Base-by-base conservation (phyloP, 257 asterid species). In the Eucommia ulmoides region DNA sequence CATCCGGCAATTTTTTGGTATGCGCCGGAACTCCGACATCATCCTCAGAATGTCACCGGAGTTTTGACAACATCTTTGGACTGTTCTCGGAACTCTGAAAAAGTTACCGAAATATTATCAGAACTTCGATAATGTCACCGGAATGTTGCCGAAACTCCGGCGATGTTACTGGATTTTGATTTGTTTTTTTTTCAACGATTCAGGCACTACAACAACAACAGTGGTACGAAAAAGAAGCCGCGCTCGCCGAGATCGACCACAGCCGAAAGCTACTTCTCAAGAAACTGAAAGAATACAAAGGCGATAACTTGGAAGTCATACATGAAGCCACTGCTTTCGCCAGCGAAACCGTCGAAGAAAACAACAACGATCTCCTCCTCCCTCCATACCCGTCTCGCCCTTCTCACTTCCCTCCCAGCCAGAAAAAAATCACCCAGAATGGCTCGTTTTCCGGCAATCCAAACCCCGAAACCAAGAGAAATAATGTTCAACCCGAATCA, bases 341-440 rank as follows among this genome's bases (percentile, higher is more conserved):
- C 9, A 69, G 93, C 25, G 93, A 78, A 73, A 69, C 94, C 22
- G 76, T 61, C 2, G 89, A 86, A 33, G 94, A 86, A 49, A 73
- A 60, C 63, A 81, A 60, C 1, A 94, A 83, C 64, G 96, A 85
- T 58, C 93, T 84, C 61, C 98, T 89, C 44, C 44, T 35, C 16
- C 98, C 98, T 20, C 98, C 98, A 1, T 89, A 89, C 58, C 96
- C 94, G 4, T 82, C 80, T 58, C 69, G 79, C 3, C 94, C 91
- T 33, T 47, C 79, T 24, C 56, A 72, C 19, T 73, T 71, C 59
- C 62, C 80, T 41, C 15, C 64, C 59, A 41, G 71, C 0, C 64
- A 54, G 0, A 78, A 71, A 56, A 78, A 71, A 56, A 24, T 62
- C 48, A 25, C 87, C 47, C 93, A 76, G 49, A 78, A 78, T 14